Evolutionary conservation across 1,139 yeast species (phyloP), one percentile per base, ranked within the genome.

Genomic region (Suhomyces ambrosiae): DNA sequence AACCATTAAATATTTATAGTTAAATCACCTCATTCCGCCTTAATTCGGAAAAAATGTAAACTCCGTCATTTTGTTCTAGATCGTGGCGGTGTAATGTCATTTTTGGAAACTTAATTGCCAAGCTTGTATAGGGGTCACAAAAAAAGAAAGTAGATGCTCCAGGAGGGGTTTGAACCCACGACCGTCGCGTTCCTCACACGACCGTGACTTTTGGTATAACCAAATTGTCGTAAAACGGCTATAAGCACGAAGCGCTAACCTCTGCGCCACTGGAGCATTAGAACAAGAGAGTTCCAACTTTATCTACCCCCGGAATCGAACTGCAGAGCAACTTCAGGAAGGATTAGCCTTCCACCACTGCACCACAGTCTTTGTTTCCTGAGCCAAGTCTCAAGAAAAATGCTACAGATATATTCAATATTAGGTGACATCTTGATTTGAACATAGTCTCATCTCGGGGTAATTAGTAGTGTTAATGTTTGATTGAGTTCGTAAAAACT

Each of bases 151-250:
- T 30, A 66, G 63, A 64, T 70, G 75, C 74, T 69, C 74, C 68
- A 68, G 74, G 74, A 68, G 74, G 74, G 75, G 75, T 65, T 69
- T 67, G 76, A 70, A 70, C 76, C 75, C 74, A 68, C 74, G 76
- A 69, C 76, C 74, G 72, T 70, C 75, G 76, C 76, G 75, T 70
- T 68, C 73, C 76, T 69, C 74, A 69, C 74, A 68, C 74, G 75
- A 69, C 74, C 73, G 74, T 68, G 76, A 69, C 73, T 64, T 66
- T 57, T 66, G 72, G 74, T 54, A 68, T 69, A 68, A 68, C 74
- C 68, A 64, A 55, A 58, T 64, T 58, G 69, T 65, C 70, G 71
- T 60, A 65, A 66, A 53, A 64, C 71, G 68, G 73, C 73, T 68
- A 68, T 68, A 68, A 68, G 75, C 74, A 69, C 75, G 74, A 69